Evolutionary conservation across 1,284 basidiomycete species (phyloP), one percentile per base, ranked within the genome.

Genomic region (Heterobasidion annosum): DNA sequence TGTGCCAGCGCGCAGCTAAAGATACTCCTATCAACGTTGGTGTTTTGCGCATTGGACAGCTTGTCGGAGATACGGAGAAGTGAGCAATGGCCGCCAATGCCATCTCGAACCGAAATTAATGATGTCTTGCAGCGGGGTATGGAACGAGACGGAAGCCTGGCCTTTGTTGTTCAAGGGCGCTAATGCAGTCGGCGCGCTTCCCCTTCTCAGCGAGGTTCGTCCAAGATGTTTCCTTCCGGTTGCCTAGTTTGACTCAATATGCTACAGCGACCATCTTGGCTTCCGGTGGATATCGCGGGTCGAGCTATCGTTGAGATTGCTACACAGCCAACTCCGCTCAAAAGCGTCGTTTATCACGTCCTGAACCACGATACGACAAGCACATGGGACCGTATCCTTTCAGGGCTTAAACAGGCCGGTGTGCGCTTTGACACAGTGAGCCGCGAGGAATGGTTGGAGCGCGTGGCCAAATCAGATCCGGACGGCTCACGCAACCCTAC

Each of bases 281-380:
- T 85, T 1, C 80, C 81, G 0, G 78, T 83, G 48, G 74, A 85
- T 64, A 68, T 71, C 48, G 81, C 82, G 0, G 83, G 74, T 0
- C 64, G 67, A 33, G 71, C 73, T 8, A 76, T 85, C 55, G 60
- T 71, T 37, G 79, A 84, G 52, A 68, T 84, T 48, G 67, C 76
- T 6, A 67, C 34, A 69, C 84, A 35, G 70, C 80, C 37, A 62
- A 65, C 3, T 5, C 12, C 16, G 12, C 40, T 4, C 13, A 43
- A 43, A 43, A 13, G 13, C 13, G 16, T 16, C 3, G 40, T 43
- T 16, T 43, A 43, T 43, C 40, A 43, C 16, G 16, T 43, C 40
- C 13, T 43, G 13, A 43, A 43, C 16, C 6, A 13, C 40, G 5
- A 43, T 7, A 43, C 40, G 40, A 43, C 13, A 4, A 16, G 13